A percentile compares a stretch with the other conserved stretches of the same genome.
phyloP scores from a whole-genome alignment of 331 rosid genomes.

The Quercus lobata region DNA sequence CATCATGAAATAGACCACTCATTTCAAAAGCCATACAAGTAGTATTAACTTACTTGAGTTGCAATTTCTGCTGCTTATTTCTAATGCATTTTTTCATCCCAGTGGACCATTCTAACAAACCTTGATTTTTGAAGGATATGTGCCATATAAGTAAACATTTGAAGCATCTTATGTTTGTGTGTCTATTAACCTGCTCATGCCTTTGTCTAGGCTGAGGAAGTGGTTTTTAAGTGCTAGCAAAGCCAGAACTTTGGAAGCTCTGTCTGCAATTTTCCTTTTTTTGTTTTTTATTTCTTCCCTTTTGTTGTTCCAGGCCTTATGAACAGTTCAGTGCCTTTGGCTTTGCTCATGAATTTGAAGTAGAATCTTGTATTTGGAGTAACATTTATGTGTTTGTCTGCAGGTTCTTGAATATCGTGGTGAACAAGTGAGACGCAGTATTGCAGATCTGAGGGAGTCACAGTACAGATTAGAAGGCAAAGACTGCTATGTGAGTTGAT shows the following conservation, averaged over 20 bases:
- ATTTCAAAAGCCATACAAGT: background rate
- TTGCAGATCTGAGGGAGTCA: constrained; percentile 92
- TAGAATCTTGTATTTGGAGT: background rate
- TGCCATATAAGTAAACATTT: no score
- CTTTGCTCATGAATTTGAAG: constrained; percentile 9
- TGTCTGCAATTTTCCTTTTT: background rate
- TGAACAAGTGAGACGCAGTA: constrained; percentile 88
- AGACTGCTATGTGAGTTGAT: constrained; percentile 86
- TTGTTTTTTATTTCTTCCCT: background rate
- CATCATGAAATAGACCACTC: background rate
- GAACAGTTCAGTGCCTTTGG: background rate
- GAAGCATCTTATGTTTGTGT: no score
- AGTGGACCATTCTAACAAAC: background rate
- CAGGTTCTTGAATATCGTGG: constrained; percentile 99
- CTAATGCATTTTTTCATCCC: background rate
- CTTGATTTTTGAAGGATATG: no score
- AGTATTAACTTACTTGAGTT: background rate
- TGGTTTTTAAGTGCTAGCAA: background rate
- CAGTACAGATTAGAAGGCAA: constrained; percentile 80
- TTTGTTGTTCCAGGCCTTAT: background rate
- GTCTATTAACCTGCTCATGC: background rate
- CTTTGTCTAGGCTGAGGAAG: background rate
- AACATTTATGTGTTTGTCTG: constrained; percentile 20
- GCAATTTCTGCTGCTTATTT: background rate
- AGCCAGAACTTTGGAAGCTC: background rate